Conservation (phyloP, 805 yeast species). For the Lachancea fermentati region DNA sequence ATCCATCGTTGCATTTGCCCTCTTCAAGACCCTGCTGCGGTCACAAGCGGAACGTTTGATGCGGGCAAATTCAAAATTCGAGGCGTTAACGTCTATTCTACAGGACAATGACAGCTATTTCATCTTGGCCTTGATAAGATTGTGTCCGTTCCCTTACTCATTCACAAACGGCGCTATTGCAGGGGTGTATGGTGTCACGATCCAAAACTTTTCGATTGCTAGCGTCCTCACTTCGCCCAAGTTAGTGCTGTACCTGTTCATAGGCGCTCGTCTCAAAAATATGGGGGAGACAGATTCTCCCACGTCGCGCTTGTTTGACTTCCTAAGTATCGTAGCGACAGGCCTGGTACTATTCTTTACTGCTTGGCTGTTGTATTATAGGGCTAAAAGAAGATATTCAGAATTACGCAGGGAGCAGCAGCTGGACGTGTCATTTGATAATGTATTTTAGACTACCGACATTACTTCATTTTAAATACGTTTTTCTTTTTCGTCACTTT, state of each 20-base stretch:
- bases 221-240: constrained; percentile 78
- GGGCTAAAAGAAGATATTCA: constrained; percentile 36
- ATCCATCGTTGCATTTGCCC: constrained; percentile 64
- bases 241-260: constrained; percentile 63
- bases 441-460: constrained; percentile 1
- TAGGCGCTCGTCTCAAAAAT: constrained; percentile 68
- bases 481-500: constrained; percentile 9
- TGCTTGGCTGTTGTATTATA: constrained; percentile 61
- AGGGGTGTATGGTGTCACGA: constrained; percentile 69
- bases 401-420: constrained; percentile 27
- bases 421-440: constrained; percentile 8
- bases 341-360: constrained; percentile 48
- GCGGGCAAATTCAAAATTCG: constrained; percentile 54
- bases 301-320: constrained; percentile 52
- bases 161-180: constrained; percentile 90
- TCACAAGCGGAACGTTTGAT: constrained; percentile 57
- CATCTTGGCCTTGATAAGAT: constrained; percentile 63
- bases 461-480: constrained; percentile 4
- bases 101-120: constrained; percentile 64
- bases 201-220: constrained; percentile 60
- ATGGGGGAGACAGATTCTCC: constrained; percentile 55
- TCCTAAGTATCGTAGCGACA: constrained; percentile 56
- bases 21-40: constrained; percentile 55
- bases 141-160: constrained; percentile 93
- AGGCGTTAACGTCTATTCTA: constrained; percentile 68